Evolutionary conservation across 2,329 filamentous ascomycete genomes (phyloP), one percentile per base, ranked within the genome.

Genomic region (Cordyceps tenuipes): DNA sequence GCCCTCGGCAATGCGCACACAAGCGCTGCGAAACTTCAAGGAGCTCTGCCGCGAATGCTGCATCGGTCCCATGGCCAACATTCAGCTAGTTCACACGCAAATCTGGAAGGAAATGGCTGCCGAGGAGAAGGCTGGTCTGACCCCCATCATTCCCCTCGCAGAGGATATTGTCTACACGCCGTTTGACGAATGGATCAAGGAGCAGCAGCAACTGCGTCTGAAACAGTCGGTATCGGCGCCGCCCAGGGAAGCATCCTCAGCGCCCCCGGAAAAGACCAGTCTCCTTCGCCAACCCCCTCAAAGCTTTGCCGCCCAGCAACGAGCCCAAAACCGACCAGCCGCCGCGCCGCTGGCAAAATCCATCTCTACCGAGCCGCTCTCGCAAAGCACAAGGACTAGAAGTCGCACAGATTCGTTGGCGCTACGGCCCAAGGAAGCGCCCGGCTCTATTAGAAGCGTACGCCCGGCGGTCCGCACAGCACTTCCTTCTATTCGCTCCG

Each of bases 61-160:
- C 44, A 80, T 87, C 56, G 84, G 84, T 0, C 81, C 82, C 2
- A 84, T 77, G 77, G 75, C 72, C 58, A 66, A 72, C 10, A 70
- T 73, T 4, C 75, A 80, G 63, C 69, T 78, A 29, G 71, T 78
- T 2, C 77, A 81, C 66, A 81, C 79, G 47, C 80, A 82, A 56
- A 82, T 82, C 1, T 87, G 85, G 79, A 82, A 83, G 66, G 85
- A 88, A 68, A 83, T 87, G 71, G 83, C 83, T 0, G 79, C 83
- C n/a, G 85, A 88, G 70, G 85, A 88, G 68, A 83, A 87, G 70
- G 81, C 82, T 46, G 83, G 84, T 1, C 72, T 87, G 58, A 87
- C 84, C 0, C 85, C 84, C 0, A 75, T 78, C 63, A 86, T 87
- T 61, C 85, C 85, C 2, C 73, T 88, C 23, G 78, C 80, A 2